Evolutionary conservation across 306 rosid genomes (phyloP).

Genomic region (Argentina anserina): DNA sequence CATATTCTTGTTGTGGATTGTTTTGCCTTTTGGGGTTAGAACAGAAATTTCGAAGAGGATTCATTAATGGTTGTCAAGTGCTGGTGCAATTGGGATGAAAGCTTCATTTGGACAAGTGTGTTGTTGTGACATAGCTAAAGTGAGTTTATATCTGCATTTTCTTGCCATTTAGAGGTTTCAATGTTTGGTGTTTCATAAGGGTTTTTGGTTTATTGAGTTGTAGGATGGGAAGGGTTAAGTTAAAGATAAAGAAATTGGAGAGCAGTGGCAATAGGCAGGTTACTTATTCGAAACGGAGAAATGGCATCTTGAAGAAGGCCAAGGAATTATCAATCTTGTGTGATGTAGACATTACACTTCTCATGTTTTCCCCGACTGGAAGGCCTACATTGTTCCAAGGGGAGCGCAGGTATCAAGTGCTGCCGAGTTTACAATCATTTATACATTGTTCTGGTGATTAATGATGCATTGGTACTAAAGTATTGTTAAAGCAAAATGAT

Average conservation of each 20-base stretch:
- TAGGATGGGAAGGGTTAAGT: slow-evolving; percentile 87
- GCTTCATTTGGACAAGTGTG: slow-evolving; percentile 16
- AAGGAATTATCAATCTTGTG: slow-evolving; percentile 67
- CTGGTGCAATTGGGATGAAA: slow-evolving; percentile 10
- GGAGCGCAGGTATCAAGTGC: slow-evolving; percentile 50
- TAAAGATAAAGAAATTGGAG: slow-evolving; percentile 77
- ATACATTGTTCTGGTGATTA: neutral
- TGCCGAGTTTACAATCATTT: neutral
- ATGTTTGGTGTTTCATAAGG: neutral
- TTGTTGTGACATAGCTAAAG: slow-evolving; percentile 18
- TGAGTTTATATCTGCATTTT: slow-evolving; percentile 20
- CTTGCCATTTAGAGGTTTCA: slow-evolving; percentile 3
- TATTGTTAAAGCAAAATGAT: neutral
- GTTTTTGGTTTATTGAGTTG: slow-evolving; percentile 22
- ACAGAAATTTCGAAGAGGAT: neutral
- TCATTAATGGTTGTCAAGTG: slow-evolving; percentile 2
- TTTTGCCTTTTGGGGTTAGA: neutral
- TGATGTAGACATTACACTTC: slow-evolving; percentile 59
- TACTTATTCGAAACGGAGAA: slow-evolving; percentile 64
- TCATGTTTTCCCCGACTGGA: slow-evolving; percentile 83
- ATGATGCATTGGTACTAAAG: neutral
- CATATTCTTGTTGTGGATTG: slow-evolving; percentile 2
- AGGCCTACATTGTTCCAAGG: slow-evolving; percentile 62
- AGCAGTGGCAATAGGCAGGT: slow-evolving; percentile 64
- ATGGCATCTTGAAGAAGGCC: slow-evolving; percentile 76